phyloP scores from a whole-genome alignment of 2,329 filamentous ascomycete species.

The Ascochyta viciae-villosae region DNA sequence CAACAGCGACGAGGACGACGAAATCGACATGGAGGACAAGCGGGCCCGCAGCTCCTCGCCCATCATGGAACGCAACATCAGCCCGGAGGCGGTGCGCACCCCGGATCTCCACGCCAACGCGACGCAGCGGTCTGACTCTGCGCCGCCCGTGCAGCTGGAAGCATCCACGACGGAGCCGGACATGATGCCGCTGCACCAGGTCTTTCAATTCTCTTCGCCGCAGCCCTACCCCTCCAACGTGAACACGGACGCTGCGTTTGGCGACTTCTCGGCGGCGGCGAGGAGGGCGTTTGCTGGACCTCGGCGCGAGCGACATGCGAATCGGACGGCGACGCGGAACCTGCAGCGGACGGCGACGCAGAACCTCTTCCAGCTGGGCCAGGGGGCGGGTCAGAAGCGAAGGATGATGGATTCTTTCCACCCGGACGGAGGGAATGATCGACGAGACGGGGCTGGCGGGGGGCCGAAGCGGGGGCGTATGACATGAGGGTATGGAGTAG shows the following conservation, averaged over 20 bases:
- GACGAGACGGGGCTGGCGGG: slow-evolving; percentile 61
- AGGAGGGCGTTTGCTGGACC: slow-evolving; percentile 42
- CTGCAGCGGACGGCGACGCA: slow-evolving; percentile 41
- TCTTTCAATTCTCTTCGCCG: slow-evolving; percentile 74
- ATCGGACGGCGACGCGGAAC: slow-evolving; percentile 46
- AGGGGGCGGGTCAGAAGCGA: slow-evolving; percentile 74
- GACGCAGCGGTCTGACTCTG: slow-evolving; percentile 38
- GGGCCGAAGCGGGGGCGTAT: slow-evolving; percentile 51
- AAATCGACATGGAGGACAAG: slow-evolving; percentile 68
- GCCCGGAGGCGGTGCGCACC: slow-evolving; percentile 49
- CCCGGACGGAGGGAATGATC: slow-evolving; percentile 65
- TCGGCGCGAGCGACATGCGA: slow-evolving; percentile 49
- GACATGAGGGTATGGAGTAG: slow-evolving; percentile 28
- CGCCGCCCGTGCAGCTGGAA: slow-evolving; percentile 51
- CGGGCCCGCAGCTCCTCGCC: slow-evolving; percentile 67
- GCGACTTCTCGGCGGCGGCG: slow-evolving; percentile 39
- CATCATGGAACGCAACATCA: slow-evolving; percentile 60
- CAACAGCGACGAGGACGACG: slow-evolving; percentile 68
- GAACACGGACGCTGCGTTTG: slow-evolving; percentile 42
- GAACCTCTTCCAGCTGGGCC: slow-evolving; percentile 60
- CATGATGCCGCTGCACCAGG: slow-evolving; percentile 40
- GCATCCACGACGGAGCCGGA: slow-evolving; percentile 38
- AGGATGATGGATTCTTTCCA: slow-evolving; percentile 80
- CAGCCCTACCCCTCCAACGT: slow-evolving; percentile 63
- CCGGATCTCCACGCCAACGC: slow-evolving; percentile 29